A percentile compares a stretch with the other conserved stretches of the same genome.
Evolutionary conservation across 2,329 filamentous ascomycete species (phyloP).

Genomic region (Zalaria sp.): DNA sequence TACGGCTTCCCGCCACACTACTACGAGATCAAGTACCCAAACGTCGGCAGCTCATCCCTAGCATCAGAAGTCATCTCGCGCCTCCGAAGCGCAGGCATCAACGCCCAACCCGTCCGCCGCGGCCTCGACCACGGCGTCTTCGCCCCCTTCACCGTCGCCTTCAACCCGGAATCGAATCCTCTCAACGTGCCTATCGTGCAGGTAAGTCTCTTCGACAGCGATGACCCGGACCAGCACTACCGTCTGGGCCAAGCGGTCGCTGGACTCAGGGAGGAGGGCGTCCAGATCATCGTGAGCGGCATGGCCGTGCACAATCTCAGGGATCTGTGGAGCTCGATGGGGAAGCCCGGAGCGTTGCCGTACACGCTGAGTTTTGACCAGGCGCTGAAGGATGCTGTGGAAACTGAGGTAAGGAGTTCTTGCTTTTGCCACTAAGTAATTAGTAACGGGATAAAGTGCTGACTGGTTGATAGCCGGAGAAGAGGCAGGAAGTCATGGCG

Average conservation of each 20-base stretch:
- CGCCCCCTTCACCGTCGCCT: slow-evolving; percentile 50
- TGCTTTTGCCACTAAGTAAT: not conserved
- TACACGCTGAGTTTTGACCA: slow-evolving; percentile 21
- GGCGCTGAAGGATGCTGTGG: slow-evolving; percentile 19
- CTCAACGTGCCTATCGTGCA: slow-evolving; percentile 49
- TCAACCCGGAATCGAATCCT: slow-evolving; percentile 22
- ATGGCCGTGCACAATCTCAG: slow-evolving; percentile 45
- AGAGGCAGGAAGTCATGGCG: slow-evolving; percentile 19
- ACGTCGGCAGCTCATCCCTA: slow-evolving; percentile 45
- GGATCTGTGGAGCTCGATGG: slow-evolving; percentile 14
- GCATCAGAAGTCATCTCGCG: slow-evolving; percentile 43
- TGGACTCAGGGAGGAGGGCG: slow-evolving; percentile 50
- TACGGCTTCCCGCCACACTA: slow-evolving; percentile 58
- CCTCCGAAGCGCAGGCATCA: slow-evolving; percentile 44
- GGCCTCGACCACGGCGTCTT: slow-evolving; percentile 67
- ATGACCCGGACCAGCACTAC: slow-evolving; percentile 53
- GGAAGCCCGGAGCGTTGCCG: slow-evolving; percentile 12
- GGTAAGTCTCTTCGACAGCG: slow-evolving; percentile 51
- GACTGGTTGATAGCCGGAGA: slow-evolving; percentile 8
- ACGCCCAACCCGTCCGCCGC: slow-evolving; percentile 43
- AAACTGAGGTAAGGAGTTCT: slow-evolving; percentile 7
- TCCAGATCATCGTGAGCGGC: slow-evolving; percentile 56
- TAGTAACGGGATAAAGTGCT: not conserved
- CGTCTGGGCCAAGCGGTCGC: slow-evolving; percentile 51
- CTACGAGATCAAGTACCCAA: slow-evolving; percentile 53